Conservation (phyloP, 805 yeast genomes). For the Wickerhamomyces sydowiorum region DNA sequence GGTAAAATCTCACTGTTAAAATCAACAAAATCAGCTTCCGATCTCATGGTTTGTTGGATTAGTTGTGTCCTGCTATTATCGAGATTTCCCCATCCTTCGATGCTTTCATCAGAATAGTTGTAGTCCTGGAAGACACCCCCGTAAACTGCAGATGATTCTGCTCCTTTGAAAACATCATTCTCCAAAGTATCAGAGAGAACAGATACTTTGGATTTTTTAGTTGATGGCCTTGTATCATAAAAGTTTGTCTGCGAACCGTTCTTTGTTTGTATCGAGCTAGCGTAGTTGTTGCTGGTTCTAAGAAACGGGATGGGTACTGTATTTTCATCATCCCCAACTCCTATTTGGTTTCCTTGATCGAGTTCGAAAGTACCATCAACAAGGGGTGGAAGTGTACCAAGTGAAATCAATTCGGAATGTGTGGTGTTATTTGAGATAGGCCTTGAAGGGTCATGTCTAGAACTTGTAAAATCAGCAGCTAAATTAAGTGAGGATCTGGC, state of each 20-base stretch:
- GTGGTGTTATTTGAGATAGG: neutral
- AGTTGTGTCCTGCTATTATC: neutral
- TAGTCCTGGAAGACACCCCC: slow-evolving; percentile 19
- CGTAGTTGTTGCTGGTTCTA: neutral
- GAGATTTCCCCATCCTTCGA: neutral
- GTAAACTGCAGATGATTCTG: slow-evolving; percentile 6
- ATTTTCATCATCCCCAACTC: neutral
- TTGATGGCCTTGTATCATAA: slow-evolving; percentile 1
- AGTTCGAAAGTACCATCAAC: too few relatives aligned
- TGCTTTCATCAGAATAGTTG: slow-evolving; percentile 13
- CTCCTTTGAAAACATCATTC: neutral
- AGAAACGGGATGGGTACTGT: neutral
- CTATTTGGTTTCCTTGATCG: too few relatives aligned
- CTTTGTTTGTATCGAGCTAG: too few relatives aligned
- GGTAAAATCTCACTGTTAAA: neutral
- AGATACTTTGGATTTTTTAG: slow-evolving; percentile 3
- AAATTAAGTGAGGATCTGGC: slow-evolving; percentile 11
- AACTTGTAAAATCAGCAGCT: slow-evolving; percentile 19
- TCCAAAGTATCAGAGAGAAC: slow-evolving; percentile 6
- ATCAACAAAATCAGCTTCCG: neutral
- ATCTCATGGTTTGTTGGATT: neutral
- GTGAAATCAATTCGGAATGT: neutral
- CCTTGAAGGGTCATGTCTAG: slow-evolving; percentile 9
- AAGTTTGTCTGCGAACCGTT: too few relatives aligned
- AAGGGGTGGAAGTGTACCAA: neutral